A percentile compares a stretch with the other conserved stretches of the same genome.
phyloP scores from a whole-genome alignment of 1,284 basidiomycete genomes.

The Anthracocystis setariae region DNA sequence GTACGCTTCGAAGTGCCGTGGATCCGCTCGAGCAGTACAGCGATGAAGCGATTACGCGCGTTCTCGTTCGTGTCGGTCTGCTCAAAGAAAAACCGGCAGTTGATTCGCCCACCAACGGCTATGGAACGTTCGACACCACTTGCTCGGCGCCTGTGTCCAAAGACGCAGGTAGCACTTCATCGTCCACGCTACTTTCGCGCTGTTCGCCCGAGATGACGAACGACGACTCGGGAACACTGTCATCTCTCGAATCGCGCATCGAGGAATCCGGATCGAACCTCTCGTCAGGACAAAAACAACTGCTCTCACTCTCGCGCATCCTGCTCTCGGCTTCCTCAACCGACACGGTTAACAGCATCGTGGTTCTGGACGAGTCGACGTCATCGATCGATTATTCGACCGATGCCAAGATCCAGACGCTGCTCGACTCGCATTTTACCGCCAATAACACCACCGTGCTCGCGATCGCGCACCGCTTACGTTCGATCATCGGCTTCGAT shows the following conservation, averaged over 20 bases:
- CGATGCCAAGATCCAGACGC: conserved; percentile 83
- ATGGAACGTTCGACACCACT: conserved; percentile 24
- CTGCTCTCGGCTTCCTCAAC: conserved; percentile 54
- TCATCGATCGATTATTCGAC: conserved; percentile 80
- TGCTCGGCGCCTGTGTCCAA: not conserved
- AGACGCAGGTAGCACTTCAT: conserved; percentile 12
- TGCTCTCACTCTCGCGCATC: conserved; percentile 66
- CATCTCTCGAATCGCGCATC: conserved; percentile 62
- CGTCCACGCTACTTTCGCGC: conserved; percentile 9
- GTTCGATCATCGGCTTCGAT: conserved; percentile 83
- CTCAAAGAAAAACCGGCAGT: conserved; percentile 45
- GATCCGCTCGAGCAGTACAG: conserved; percentile 65
- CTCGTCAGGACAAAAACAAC: conserved; percentile 66
- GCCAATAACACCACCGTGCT: conserved; percentile 76
- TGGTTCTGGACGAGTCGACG: conserved; percentile 75
- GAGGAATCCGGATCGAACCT: conserved; percentile 66
- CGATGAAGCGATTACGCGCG: conserved; percentile 62
- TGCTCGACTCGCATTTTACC: conserved; percentile 81
- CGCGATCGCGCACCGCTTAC: conserved; percentile 78
- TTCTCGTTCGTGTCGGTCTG: conserved; percentile 64
- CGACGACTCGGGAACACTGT: conserved; percentile 42
- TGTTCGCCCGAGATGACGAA: conserved; percentile 1
- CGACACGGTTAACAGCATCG: conserved; percentile 31
- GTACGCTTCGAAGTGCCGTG: conserved; percentile 67
- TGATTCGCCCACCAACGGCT: not conserved